These are phyloP conservation scores for Luffa aegyptiaca DNA, from an alignment of 306 rosid genomes.

Conservation along the genomic window DNA sequence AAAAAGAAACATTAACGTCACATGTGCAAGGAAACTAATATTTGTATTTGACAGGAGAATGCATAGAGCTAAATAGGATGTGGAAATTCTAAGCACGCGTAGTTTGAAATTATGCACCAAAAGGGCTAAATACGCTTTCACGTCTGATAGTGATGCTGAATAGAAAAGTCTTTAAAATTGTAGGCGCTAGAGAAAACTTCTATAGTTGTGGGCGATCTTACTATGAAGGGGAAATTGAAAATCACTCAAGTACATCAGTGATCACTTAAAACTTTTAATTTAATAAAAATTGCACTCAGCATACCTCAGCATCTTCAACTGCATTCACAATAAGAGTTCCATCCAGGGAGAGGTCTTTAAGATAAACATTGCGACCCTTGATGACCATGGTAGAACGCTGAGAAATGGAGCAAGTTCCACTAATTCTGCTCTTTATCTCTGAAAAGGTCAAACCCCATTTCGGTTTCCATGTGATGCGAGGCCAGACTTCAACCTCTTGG, in stretches of 20 bases:
- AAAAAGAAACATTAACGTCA: too few species aligned
- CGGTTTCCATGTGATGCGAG: conserved; percentile 78
- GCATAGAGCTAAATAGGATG: neutral
- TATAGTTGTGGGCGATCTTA: neutral
- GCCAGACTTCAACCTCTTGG: conserved; percentile 94
- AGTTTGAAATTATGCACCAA: neutral
- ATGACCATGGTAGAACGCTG: conserved; percentile 69
- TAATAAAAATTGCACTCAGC: conserved; percentile 6
- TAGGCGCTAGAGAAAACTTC: neutral
- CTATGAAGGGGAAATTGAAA: neutral
- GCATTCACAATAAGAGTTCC: conserved; percentile 71
- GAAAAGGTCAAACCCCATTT: conserved; percentile 79
- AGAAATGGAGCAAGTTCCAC: conserved; percentile 58
- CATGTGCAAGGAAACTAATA: neutral
- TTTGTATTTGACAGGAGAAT: neutral
- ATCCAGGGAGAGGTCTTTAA: conserved; percentile 67
- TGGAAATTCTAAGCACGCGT: neutral
- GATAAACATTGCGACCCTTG: conserved; percentile 46
- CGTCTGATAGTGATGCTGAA: neutral
- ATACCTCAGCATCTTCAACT: conserved; percentile 60
- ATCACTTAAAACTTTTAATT: neutral
- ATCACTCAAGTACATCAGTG: neutral
- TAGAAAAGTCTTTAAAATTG: neutral
- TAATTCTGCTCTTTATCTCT: conserved; percentile 56
- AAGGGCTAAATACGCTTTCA: neutral